Base-by-base conservation (phyloP, 768 basidiomycete species). In the Xerocomus spinulosus region DNA sequence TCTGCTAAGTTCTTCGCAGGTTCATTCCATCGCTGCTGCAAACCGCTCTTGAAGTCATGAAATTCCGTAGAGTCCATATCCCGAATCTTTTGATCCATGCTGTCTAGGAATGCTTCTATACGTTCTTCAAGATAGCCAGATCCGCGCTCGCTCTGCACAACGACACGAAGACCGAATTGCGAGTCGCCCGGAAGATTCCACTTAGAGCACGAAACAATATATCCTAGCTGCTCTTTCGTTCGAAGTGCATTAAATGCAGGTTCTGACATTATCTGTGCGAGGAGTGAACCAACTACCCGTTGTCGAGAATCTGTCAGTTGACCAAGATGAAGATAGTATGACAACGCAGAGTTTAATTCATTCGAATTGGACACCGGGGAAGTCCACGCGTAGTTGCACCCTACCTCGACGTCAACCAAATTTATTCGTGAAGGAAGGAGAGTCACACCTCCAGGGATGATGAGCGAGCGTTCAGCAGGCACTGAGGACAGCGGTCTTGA, bases 211-310 rank as follows among this genome's bases (percentile, higher is more conserved):
- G 74, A 78, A 29, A 96, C 94, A 35, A 96, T 76, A 64, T 99
- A 99, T 5, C 96, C 96, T 1, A 99, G 76, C 66, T 99, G 96
- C 62, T 98, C 92, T 62, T 91, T 84, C 4, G 94, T 97, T 24
- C 96, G 84, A 25, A 99, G 78, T 20, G 83, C 72, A 62, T 95
- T 84, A 69, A 98, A 99, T 9, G 87, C 80, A 1, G 94, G 95
- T 58, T 99, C 96, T n/a, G 78, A 73, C 30, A 94, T 74, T 48
- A 98, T 87, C 56, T 94, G 91, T 0, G 77, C 76, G 20, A 97
- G 80, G 13, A 99, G 75, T 2, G 81, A 70, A 20, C 84, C 75
- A 2, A 75, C 74, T 21, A 88, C 83, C 4, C 93, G 83, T 10
- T 80, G 69, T 17, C 66, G 74, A 38, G 80, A 76, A 60, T 93